Evolutionary conservation across 805 yeast species (phyloP).

Genomic region (Brettanomyces naardenensis): DNA sequence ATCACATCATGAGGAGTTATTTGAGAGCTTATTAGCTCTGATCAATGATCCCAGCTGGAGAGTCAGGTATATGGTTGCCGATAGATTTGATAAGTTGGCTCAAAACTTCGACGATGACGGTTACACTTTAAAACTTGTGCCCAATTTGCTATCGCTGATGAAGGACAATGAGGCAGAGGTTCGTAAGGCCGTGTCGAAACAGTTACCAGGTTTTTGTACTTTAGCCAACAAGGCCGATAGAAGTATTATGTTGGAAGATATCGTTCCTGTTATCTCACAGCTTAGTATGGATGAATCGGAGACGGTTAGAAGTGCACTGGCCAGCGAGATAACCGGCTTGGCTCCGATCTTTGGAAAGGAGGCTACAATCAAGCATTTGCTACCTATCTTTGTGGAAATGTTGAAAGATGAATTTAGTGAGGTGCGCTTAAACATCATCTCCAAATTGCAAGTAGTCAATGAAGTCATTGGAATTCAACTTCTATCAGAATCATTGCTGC

Average conservation of each 20-base stretch:
- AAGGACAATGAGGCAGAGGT: slow-evolving; percentile 96
- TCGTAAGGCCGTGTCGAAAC: slow-evolving; percentile 88
- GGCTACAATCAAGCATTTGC: slow-evolving; percentile 67
- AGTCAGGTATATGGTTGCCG: slow-evolving; percentile 98
- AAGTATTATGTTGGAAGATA: slow-evolving; percentile 51
- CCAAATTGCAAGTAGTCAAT: slow-evolving; percentile 85
- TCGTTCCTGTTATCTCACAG: slow-evolving; percentile 77
- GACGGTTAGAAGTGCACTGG: slow-evolving; percentile 87
- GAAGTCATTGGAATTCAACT: slow-evolving; percentile 89
- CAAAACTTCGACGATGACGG: slow-evolving; percentile 50
- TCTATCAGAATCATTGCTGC: slow-evolving; percentile 78
- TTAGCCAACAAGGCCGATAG: slow-evolving; percentile 35
- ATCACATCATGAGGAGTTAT: slow-evolving; percentile 54
- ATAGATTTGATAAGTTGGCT: slow-evolving; percentile 73
- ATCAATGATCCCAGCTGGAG: slow-evolving; percentile 94
- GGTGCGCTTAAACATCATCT: slow-evolving; percentile 88
- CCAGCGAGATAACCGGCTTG: slow-evolving; percentile 77
- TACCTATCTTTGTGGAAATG: slow-evolving; percentile 90
- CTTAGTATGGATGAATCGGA: slow-evolving; percentile 89
- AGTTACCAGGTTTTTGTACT: slow-evolving; percentile 67
- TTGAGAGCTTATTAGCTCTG: slow-evolving; percentile 59
- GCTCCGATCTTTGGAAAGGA: slow-evolving; percentile 84
- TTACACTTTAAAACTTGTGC: slow-evolving; percentile 51
- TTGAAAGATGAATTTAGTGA: slow-evolving; percentile 95
- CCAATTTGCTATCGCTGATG: slow-evolving; percentile 69